A percentile compares a stretch with the other conserved stretches of the same genome.
Conservation (phyloP, 1,284 basidiomycete genomes). For the Trametes versicolor region DNA sequence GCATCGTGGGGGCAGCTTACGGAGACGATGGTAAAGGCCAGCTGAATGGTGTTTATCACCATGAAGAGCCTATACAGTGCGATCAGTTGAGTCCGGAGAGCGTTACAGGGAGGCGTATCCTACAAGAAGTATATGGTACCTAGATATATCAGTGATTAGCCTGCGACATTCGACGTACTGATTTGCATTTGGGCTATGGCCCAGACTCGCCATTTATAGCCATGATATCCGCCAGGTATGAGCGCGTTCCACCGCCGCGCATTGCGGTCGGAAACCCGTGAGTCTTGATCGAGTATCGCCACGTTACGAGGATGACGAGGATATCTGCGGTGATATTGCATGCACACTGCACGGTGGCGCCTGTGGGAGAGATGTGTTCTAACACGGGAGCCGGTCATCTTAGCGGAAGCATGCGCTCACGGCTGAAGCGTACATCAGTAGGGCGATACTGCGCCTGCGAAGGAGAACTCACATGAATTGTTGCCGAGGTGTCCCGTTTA, state of each 20-base stretch:
- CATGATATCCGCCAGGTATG: background rate
- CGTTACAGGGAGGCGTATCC: background rate
- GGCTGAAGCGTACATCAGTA: too few relatives aligned
- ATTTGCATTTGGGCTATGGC: too few relatives aligned
- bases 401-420: too few relatives aligned
- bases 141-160: background rate
- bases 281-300: background rate
- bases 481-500: too few relatives aligned
- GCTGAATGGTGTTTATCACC: background rate
- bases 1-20: too few relatives aligned
- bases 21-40: background rate
- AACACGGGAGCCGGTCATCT: too few relatives aligned
- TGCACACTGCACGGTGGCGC: background rate
- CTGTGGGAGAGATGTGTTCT: background rate
- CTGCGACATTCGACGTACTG: too few relatives aligned
- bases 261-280: too few relatives aligned
- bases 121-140: background rate
- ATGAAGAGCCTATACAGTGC: background rate
- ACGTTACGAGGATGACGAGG: background rate
- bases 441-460: too few relatives aligned
- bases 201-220: background rate
- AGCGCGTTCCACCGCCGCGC: background rate
- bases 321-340: background rate
- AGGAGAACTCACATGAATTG: too few relatives aligned
- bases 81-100: background rate